phyloP scores from a whole-genome alignment of 768 basidiomycete genomes.

The Amanita fuliginea region DNA sequence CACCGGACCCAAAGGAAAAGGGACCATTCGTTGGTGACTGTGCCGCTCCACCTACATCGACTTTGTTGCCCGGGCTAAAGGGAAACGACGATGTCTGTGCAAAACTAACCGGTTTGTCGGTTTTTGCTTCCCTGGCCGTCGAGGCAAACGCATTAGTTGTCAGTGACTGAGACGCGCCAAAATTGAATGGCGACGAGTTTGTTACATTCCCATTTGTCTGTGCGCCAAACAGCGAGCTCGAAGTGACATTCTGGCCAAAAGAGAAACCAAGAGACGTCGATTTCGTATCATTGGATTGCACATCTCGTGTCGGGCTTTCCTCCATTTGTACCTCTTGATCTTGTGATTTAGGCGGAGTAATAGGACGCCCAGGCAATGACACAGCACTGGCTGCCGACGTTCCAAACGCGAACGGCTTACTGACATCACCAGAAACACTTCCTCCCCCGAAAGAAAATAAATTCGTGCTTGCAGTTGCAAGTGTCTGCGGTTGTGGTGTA shows the following conservation, averaged over 20 bases:
- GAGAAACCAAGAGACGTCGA: conserved; percentile 33
- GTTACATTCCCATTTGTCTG: conserved; percentile 13
- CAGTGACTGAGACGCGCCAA: conserved; percentile 23
- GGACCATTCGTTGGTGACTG: conserved; percentile 7
- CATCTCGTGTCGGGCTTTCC: conserved; percentile 65
- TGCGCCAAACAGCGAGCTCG: conserved; percentile 20
- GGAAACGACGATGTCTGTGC: conserved; percentile 19
- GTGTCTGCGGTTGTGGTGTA: conserved; percentile 21
- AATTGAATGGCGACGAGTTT: conserved; percentile 26
- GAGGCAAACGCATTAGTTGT: conserved; percentile 35
- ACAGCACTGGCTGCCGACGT: conserved; percentile 14
- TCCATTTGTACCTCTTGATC: conserved; percentile 72
- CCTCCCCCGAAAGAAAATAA: conserved; percentile 41
- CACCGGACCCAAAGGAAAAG: conserved; percentile 4
- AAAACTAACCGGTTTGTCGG: conserved; percentile 38
- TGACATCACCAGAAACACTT: conserved; percentile 31
- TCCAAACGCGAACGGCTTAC: conserved; percentile 48
- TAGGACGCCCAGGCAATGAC: conserved; percentile 31
- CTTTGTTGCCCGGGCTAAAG: not conserved
- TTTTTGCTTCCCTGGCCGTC: conserved; percentile 27
- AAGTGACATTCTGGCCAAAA: conserved; percentile 28
- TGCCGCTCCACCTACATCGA: conserved; percentile 14
- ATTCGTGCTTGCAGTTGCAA: conserved; percentile 17
- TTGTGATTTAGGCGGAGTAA: conserved; percentile 52
- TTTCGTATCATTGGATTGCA: conserved; percentile 32